Evolutionary conservation across 352 stramenopile species (phyloP), one percentile per base, ranked within the genome.

Genomic region (Pythium brassicae): DNA sequence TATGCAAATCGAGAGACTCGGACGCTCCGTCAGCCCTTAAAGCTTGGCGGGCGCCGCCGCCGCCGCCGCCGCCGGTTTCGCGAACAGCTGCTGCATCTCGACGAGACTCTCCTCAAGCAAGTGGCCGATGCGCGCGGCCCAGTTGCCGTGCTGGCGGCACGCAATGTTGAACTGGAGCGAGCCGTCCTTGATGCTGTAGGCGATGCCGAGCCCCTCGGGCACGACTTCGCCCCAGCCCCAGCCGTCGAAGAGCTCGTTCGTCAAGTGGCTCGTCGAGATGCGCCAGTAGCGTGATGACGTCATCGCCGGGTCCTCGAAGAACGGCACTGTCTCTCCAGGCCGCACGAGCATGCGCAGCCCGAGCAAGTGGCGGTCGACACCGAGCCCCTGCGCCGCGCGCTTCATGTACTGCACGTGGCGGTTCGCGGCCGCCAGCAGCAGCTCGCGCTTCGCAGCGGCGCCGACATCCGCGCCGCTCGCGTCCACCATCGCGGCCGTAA

Each of bases 301-400:
- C 76, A 92, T 89, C 26, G 74, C 60, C 5, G 76, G 74, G 62
- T 92, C 76, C 25, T 90, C 79, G 23, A 92, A 86, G 48, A 92
- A 89, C 2, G 78, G 68, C 40, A 83, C 72, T 8, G 60, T 56
- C 68, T 92, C 76, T 9, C 56, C 63, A 6, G 70, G 62, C 37
- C 75, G 51, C 20, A 89, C 60, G 22, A 87, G 59, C 61, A 87
- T 52, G 25, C 81, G 82, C 46, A 99, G 66, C 20, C 88, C 94
- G 53, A 99, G 79, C 48, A 99, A 80, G 66, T 98, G 94, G 19
- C 94, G 80, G 66, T 99, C 95, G 35, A 99, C 88, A 32, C 96
- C 94, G 55, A 81, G 56, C 51, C 93, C 79, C 53, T 78, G 69
- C 1, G 66, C 74, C 43, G 89, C 93, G 23, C 69, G 68, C 53